A percentile compares a stretch with the other conserved stretches of the same genome.
Evolutionary conservation across 177 flowering plant genomes (phyloP).

Genomic region (Telopea speciosissima): DNA sequence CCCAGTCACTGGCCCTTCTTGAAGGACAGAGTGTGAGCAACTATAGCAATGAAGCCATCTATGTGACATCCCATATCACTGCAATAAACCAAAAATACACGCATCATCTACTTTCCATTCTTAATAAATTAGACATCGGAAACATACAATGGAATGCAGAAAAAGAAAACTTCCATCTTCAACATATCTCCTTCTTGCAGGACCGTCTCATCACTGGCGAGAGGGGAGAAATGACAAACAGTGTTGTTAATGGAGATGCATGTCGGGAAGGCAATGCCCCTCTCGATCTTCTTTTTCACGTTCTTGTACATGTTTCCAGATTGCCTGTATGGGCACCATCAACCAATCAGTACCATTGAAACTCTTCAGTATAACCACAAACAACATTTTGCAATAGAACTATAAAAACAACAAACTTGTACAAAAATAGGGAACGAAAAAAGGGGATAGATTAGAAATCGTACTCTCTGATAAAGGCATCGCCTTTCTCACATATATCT

Average conservation of each 20-base stretch:
- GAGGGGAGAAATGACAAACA: constrained; percentile 86
- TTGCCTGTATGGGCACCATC: constrained; percentile 40
- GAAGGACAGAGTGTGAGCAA: constrained; percentile 87
- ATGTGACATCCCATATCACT: constrained; percentile 97
- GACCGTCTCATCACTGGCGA: constrained; percentile 72
- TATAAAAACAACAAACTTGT: background rate
- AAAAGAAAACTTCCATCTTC: constrained; percentile 68
- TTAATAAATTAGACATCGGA: background rate
- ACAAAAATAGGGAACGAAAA: background rate
- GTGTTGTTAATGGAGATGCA: constrained; percentile 89
- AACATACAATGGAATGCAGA: background rate
- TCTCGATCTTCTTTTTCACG: constrained; percentile 89
- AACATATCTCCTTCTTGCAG: constrained; percentile 77
- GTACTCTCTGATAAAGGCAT: constrained; percentile 79
- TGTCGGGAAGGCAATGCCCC: constrained; percentile 92
- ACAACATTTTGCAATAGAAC: background rate
- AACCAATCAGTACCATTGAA: background rate
- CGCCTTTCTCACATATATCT: constrained; percentile 86
- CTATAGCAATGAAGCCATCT: constrained; percentile 91
- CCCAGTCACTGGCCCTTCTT: constrained; percentile 74
- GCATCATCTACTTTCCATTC: background rate
- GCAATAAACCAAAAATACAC: constrained; percentile 12
- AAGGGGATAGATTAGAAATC: constrained; percentile 9
- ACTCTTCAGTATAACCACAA: constrained; percentile 1
- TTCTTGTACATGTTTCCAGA: constrained; percentile 85